Evolutionary conservation across 2,329 filamentous ascomycete genomes (phyloP).

Genomic region (Akanthomyces uredinophilus): DNA sequence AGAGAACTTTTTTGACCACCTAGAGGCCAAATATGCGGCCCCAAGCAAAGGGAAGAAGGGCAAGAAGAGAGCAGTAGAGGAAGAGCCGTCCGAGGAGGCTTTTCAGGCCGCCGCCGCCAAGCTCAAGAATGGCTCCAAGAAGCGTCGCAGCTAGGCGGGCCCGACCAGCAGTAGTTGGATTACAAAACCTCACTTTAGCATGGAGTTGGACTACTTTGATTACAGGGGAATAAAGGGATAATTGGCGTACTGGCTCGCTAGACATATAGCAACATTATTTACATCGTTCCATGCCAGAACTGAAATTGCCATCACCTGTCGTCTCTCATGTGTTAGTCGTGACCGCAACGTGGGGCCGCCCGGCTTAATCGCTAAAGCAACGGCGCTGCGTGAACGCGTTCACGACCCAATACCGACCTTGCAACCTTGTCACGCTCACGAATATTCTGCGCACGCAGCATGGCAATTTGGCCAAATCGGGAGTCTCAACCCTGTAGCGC

Average conservation of each 20-base stretch:
- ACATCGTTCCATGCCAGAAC: too few species aligned
- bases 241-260: not conserved
- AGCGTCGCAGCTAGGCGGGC: not conserved
- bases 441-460: not conserved
- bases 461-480: not conserved
- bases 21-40: slow-evolving; percentile 71
- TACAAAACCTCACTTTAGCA: not conserved
- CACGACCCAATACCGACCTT: not conserved
- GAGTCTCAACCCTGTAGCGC: slow-evolving; percentile 8
- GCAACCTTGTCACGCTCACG: not conserved
- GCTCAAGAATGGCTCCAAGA: slow-evolving; percentile 34
- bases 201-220: slow-evolving; percentile 1
- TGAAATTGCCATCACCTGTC: not conserved
- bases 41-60: slow-evolving; percentile 28
- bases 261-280: not conserved
- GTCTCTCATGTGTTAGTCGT: not conserved
- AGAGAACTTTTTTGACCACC: slow-evolving; percentile 60
- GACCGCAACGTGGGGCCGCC: not conserved
- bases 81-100: slow-evolving; percentile 57
- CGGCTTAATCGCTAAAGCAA: not conserved
- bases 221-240: not conserved
- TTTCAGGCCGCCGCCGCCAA: slow-evolving; percentile 53
- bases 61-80: slow-evolving; percentile 51
- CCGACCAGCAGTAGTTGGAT: not conserved
- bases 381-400: not conserved